A percentile compares a stretch with the other conserved stretches of the same genome.
These are phyloP conservation scores for Suillus subaureus DNA, from an alignment of 768 basidiomycete genomes.

Conservation along the genomic window DNA sequence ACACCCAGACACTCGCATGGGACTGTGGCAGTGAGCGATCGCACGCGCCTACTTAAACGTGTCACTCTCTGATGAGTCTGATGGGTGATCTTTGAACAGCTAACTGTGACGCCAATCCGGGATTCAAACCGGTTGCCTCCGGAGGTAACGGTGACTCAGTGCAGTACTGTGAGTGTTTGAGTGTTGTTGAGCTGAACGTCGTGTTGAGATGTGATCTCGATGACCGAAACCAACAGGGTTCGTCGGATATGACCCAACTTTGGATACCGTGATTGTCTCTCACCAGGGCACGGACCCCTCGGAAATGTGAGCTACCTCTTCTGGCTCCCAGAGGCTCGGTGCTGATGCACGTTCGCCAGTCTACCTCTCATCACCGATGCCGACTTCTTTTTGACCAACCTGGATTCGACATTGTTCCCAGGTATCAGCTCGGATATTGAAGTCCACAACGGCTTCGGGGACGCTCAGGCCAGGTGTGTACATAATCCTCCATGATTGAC, in stretches of 20 bases:
- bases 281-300: slow-evolving; percentile 40
- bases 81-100: slow-evolving; percentile 27
- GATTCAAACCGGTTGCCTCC: slow-evolving; percentile 49
- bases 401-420: slow-evolving; percentile 50
- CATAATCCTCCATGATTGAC: not conserved
- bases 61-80: not conserved
- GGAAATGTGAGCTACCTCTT: slow-evolving; percentile 26
- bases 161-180: slow-evolving; percentile 46
- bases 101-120: slow-evolving; percentile 49
- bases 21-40: slow-evolving; percentile 52
- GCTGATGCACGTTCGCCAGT: slow-evolving; percentile 22
- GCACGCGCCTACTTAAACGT: not conserved
- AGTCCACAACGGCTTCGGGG: slow-evolving; percentile 50
- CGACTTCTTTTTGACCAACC: slow-evolving; percentile 35
- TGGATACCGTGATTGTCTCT: slow-evolving; percentile 38
- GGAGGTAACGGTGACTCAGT: slow-evolving; percentile 46
- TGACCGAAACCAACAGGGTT: slow-evolving; percentile 40
- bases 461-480: slow-evolving; percentile 47
- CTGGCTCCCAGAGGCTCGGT: not conserved
- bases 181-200: not conserved
- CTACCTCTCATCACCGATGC: slow-evolving; percentile 44
- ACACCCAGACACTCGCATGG: slow-evolving; percentile 48
- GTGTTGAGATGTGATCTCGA: not conserved
- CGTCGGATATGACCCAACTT: slow-evolving; percentile 50
- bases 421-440: slow-evolving; percentile 44